A percentile compares a stretch with the other conserved stretches of the same genome.
Evolutionary conservation across 495 filamentous ascomycete species (phyloP).

Genomic region (Penicillium longicatenatum): DNA sequence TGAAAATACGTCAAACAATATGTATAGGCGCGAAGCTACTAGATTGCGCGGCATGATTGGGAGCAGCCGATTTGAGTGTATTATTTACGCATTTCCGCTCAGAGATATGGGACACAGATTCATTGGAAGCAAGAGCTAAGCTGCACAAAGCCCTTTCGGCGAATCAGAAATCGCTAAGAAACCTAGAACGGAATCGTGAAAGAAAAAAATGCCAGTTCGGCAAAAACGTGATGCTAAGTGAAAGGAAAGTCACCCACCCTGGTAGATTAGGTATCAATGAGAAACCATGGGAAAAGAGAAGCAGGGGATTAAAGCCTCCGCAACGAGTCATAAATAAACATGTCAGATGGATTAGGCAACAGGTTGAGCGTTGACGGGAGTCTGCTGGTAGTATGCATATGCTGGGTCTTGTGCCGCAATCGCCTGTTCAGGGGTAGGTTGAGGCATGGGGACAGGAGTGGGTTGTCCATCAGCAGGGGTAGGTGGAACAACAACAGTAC

Average conservation of each 20-base stretch:
- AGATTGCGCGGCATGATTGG: not conserved
- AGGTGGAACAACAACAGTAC: slow-evolving; percentile 22
- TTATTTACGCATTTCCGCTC: not conserved
- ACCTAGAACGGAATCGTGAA: slow-evolving; percentile 17
- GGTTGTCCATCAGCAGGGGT: slow-evolving; percentile 17
- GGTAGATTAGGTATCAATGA: slow-evolving; percentile 20
- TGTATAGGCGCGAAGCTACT: not conserved
- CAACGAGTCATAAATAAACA: slow-evolving; percentile 21
- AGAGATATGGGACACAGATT: not conserved
- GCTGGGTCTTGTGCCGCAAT: slow-evolving; percentile 33
- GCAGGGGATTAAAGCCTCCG: slow-evolving; percentile 5
- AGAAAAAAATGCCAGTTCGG: slow-evolving; percentile 14
- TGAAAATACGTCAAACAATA: not conserved
- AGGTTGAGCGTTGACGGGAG: slow-evolving; percentile 35
- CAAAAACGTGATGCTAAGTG: slow-evolving; percentile 38
- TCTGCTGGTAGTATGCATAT: slow-evolving; percentile 46
- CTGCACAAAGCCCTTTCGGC: slow-evolving; percentile 1
- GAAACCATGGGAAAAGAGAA: slow-evolving; percentile 8
- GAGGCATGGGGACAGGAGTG: slow-evolving; percentile 9
- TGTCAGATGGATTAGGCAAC: slow-evolving; percentile 17
- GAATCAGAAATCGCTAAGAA: slow-evolving; percentile 35
- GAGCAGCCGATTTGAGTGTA: not conserved
- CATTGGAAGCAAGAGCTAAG: not conserved
- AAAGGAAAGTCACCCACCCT: slow-evolving; percentile 26
- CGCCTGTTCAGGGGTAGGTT: slow-evolving; percentile 22